Evolutionary conservation across 495 filamentous ascomycete species (phyloP).

Genomic region (Aeminium ludgeri): DNA sequence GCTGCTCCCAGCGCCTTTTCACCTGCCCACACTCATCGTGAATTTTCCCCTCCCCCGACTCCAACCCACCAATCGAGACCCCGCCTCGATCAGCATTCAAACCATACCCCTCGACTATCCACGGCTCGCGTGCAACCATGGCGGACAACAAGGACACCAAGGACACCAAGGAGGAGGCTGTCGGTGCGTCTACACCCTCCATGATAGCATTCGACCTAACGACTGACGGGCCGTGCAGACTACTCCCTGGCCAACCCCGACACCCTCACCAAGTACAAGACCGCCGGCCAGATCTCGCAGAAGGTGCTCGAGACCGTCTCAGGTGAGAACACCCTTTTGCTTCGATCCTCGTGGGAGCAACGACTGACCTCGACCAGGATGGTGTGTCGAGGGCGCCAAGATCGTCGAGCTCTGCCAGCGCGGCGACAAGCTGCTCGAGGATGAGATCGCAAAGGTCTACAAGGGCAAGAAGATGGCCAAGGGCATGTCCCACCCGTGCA

Average conservation of each 20-base stretch:
- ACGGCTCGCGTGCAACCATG: too few relatives aligned
- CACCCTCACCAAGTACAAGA: conserved; percentile 97
- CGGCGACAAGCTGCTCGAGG: conserved; percentile 86
- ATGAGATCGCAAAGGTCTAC: conserved; percentile 89
- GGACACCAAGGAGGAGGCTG: too few relatives aligned
- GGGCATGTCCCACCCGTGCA: conserved; percentile 87
- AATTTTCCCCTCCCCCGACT: too few relatives aligned
- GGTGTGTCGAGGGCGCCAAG: conserved; percentile 71
- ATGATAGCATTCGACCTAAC: too few relatives aligned
- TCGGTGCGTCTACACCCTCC: too few relatives aligned
- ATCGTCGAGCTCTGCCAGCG: conserved; percentile 84
- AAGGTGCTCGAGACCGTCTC: conserved; percentile 78
- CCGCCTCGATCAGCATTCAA: too few relatives aligned
- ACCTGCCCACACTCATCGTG: too few relatives aligned
- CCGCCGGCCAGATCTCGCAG: conserved; percentile 82
- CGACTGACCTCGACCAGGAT: conserved; percentile 31
- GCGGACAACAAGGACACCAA: too few relatives aligned
- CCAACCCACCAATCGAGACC: too few relatives aligned
- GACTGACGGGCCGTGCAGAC: conserved; percentile 40
- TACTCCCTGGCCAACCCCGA: conserved; percentile 93
- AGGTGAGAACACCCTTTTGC: conserved; percentile 26
- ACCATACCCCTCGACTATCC: too few relatives aligned
- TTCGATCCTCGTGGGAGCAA: background rate
- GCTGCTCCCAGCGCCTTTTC: too few relatives aligned
- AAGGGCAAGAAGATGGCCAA: conserved; percentile 93